phyloP scores from a whole-genome alignment of 257 asterid genomes.

The Haberlea rhodopensis region DNA sequence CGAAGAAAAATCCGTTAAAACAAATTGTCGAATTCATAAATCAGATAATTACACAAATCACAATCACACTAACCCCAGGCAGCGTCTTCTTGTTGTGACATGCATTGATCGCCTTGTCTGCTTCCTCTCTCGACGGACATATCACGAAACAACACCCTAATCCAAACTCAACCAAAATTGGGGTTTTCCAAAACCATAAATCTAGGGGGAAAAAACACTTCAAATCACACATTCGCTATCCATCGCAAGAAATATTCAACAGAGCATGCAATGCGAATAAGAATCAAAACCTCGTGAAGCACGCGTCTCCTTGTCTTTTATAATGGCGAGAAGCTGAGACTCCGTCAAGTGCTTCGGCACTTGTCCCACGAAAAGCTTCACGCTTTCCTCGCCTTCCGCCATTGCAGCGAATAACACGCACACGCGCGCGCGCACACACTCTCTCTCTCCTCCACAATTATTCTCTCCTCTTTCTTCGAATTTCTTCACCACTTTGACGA shows the following conservation, averaged over 20 bases:
- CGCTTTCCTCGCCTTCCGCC: slow-evolving; percentile 62
- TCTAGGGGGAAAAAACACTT: slow-evolving; percentile 15
- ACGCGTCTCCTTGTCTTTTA: slow-evolving; percentile 53
- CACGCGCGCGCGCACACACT: too few species aligned
- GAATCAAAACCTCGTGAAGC: slow-evolving; percentile 54
- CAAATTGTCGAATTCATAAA: slow-evolving; percentile 25
- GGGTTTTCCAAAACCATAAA: slow-evolving; percentile 39
- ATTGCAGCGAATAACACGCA: slow-evolving; percentile 36
- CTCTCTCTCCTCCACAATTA: too few species aligned
- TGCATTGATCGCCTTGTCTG: slow-evolving; percentile 82
- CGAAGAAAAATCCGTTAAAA: too few species aligned
- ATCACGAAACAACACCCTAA: slow-evolving; percentile 87
- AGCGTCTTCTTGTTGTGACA: slow-evolving; percentile 84
- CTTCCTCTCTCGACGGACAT: slow-evolving; percentile 92
- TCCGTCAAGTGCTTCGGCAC: slow-evolving; percentile 58
- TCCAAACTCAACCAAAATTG: slow-evolving; percentile 35
- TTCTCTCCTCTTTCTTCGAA: slow-evolving; percentile 3
- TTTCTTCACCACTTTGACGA: slow-evolving; percentile 21
- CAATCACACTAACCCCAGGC: slow-evolving; percentile 60
- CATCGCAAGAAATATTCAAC: slow-evolving; percentile 16
- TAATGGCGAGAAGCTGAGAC: slow-evolving; percentile 43
- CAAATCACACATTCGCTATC: slow-evolving; percentile 53
- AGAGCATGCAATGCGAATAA: slow-evolving; percentile 32
- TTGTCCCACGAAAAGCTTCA: slow-evolving; percentile 59
- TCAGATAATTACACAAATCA: background rate